Conservation (phyloP, 805 yeast genomes). For the Lachancea quebecensis region DNA sequence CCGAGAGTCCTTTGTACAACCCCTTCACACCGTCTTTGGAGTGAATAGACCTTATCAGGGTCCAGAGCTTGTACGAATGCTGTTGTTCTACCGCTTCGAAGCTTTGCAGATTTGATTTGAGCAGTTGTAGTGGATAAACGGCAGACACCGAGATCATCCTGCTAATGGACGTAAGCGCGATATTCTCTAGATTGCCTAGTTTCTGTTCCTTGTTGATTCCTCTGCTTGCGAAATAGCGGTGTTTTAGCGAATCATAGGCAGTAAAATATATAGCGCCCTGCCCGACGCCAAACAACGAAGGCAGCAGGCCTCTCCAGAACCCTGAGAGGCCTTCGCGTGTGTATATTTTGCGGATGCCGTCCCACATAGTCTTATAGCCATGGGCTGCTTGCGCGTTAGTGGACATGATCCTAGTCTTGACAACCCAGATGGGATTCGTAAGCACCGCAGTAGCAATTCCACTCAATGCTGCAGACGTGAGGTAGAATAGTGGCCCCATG, state of each 20-base stretch:
- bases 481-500: constrained; percentile 40
- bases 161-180: constrained; percentile 59
- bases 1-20: constrained; percentile 75
- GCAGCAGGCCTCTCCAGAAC: constrained; percentile 71
- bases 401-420: constrained; percentile 82
- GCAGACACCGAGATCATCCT: constrained; percentile 60
- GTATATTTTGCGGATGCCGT: constrained; percentile 47
- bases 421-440: constrained; percentile 94
- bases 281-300: constrained; percentile 72
- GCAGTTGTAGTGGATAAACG: constrained; percentile 79
- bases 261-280: constrained; percentile 89
- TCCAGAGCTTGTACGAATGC: constrained; percentile 18
- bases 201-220: constrained; percentile 13
- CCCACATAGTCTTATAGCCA: constrained; percentile 45
- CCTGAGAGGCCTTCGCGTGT: constrained; percentile 48
- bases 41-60: constrained; percentile 37
- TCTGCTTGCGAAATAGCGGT: constrained; percentile 22
- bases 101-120: constrained; percentile 69
- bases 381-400: constrained; percentile 21
- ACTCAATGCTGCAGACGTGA: constrained; percentile 55
- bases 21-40: constrained; percentile 52
- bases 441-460: constrained; percentile 68
- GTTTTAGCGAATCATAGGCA: constrained; percentile 72
- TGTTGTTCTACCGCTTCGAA: constrained; percentile 26
- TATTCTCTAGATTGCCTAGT: constrained; percentile 49